These are phyloP conservation scores for Aspergillus fumigatiaffinis DNA, from an alignment of 2,329 filamentous ascomycete species.

Conservation along the genomic window DNA sequence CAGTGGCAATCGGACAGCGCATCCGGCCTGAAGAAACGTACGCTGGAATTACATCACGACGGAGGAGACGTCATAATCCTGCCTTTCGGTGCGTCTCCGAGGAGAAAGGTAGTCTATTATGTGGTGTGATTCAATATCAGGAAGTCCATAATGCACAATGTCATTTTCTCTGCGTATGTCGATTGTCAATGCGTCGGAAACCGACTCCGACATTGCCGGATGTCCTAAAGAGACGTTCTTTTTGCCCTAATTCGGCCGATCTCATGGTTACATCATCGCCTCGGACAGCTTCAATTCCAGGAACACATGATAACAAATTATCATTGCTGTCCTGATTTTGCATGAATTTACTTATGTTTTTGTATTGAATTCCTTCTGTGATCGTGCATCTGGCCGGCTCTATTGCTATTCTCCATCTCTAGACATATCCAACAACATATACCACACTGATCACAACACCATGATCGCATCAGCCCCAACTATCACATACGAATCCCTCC, in stretches of 20 bases:
- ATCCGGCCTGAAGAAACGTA: conserved; percentile 2
- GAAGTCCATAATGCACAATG: not conserved
- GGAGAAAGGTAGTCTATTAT: not conserved
- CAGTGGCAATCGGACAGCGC: conserved; percentile 15
- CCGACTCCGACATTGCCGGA: not conserved
- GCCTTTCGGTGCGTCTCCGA: not conserved
- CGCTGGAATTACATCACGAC: conserved; percentile 4
- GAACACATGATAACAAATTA: not conserved
- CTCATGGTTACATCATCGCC: conserved; percentile 14
- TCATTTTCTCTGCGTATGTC: not conserved
- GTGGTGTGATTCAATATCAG: not conserved
- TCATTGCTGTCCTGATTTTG: too few species aligned
- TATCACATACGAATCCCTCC: conserved; percentile 13
- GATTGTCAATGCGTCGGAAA: not conserved
- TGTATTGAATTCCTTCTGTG: too few species aligned
- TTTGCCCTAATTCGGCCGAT: not conserved
- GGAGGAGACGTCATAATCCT: not conserved
- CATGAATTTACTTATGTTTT: too few species aligned
- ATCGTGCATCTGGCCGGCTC: not conserved
- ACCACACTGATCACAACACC: not conserved
- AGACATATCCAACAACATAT: not conserved
- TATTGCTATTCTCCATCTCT: not conserved
- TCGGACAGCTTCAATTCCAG: not conserved
- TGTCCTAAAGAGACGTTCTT: not conserved
- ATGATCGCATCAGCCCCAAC: conserved; percentile 6